These are phyloP conservation scores for Moesziomyces antarcticus DNA, from an alignment of 1,284 basidiomycete genomes.

Conservation along the genomic window DNA sequence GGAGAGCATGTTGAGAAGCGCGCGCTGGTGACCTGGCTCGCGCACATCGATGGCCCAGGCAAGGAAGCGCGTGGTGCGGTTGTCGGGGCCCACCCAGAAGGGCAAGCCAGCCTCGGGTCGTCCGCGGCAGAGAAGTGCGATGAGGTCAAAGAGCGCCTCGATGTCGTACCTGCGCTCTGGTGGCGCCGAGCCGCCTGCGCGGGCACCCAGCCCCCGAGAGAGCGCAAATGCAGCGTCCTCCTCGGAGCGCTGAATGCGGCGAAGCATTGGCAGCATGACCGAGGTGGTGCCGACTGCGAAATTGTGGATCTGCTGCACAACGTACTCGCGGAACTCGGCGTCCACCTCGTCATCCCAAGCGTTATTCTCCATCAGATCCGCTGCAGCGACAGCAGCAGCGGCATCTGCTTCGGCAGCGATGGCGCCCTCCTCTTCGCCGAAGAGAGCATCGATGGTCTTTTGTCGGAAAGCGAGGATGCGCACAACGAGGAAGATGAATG, in stretches of 20 bases:
- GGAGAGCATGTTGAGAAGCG: conserved; percentile 64
- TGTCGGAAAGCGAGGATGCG: conserved; percentile 67
- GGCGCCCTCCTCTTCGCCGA: conserved; percentile 73
- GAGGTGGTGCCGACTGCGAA: conserved; percentile 52
- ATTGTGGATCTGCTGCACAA: conserved; percentile 62
- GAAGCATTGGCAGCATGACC: conserved; percentile 60
- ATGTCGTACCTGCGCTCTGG: conserved; percentile 64
- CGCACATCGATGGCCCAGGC: conserved; percentile 66
- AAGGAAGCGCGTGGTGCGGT: conserved; percentile 67
- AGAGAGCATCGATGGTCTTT: conserved; percentile 58
- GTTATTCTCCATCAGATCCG: conserved; percentile 47
- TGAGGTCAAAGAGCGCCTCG: conserved; percentile 64
- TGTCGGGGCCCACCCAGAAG: conserved; percentile 68
- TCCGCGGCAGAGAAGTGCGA: conserved; percentile 59
- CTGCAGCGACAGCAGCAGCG: conserved; percentile 50
- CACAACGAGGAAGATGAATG: conserved; percentile 78
- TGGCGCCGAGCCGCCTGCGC: conserved; percentile 51
- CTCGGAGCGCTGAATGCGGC: conserved; percentile 64
- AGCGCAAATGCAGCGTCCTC: conserved; percentile 65
- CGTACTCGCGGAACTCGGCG: conserved; percentile 62
- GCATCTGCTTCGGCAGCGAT: conserved; percentile 51
- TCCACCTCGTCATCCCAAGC: conserved; percentile 68
- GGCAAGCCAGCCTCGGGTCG: conserved; percentile 59
- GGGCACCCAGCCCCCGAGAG: conserved; percentile 27
- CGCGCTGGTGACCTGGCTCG: conserved; percentile 64